Evolutionary conservation across 257 asterid genomes (phyloP), one percentile per base, ranked within the genome.

Genomic region (Primulina eburnea): DNA sequence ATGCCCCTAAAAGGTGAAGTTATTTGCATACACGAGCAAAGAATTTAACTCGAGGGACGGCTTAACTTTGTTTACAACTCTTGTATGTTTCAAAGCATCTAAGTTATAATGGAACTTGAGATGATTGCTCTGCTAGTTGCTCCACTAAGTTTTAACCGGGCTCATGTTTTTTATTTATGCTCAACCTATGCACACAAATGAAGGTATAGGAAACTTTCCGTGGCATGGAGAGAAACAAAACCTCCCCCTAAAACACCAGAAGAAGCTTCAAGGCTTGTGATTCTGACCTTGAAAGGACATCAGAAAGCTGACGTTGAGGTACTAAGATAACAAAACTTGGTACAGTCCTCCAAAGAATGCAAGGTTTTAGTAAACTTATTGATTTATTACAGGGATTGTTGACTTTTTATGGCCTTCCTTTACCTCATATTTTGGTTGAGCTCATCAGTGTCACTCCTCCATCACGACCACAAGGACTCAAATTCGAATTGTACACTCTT

Each of bases 221-320:
- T 67, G 29, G 97, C 99, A 10, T 93, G 99, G 96, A 82, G 96
- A 83, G 96, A 87, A 77, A 73, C 87, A 24, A 93, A 79, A 71
- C 99, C 97, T 9, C 97, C 99, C 11, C 97, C 97, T 3, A 81
- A 34, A 81, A 81, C 97, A 14, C 82, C 96, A 0, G 97, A 93
- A 79, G 96, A 93, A 76, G 90, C 90, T 71, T 85, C 96, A 1
- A 82, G 96, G 90, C 95, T 93, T 70, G 81, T 93, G 4, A 80
- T 86, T 62, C 85, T 60, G 77, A 93, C 96, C 34, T 76, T 93
- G 71, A 90, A 86, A 78, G 77, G 87, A 26, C 97, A 93, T 78
- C 92, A 85, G 78, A 93, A 90, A 81, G 96, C 92, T 47, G 97
- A 90, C 82, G 99, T 93, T 60, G 90, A 93, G 91, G 99, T 93